Evolutionary conservation across 2,329 filamentous ascomycete species (phyloP).

Genomic region (Cephalotrichum gorgonifer): DNA sequence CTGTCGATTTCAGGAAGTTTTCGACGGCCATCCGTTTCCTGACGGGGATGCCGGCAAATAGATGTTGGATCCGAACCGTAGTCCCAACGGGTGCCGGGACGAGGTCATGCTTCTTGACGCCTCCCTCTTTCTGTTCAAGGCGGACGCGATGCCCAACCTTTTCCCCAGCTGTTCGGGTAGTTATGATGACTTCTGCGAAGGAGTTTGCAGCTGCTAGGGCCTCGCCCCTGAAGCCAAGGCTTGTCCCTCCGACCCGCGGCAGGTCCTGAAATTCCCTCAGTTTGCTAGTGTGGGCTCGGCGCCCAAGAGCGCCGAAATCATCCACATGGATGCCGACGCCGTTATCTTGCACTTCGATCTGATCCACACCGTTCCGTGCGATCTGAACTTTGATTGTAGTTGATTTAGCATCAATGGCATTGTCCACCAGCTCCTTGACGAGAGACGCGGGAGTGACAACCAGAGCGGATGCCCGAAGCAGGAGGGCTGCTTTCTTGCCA

Average conservation of each 20-base stretch:
- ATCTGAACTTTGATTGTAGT: slow-evolving; percentile 55
- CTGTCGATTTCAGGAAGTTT: slow-evolving; percentile 43
- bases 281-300: slow-evolving; percentile 65
- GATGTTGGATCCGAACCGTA: slow-evolving; percentile 47
- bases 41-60: slow-evolving; percentile 54
- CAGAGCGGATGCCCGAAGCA: slow-evolving; percentile 50
- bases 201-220: slow-evolving; percentile 57
- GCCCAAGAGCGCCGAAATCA: slow-evolving; percentile 54
- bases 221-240: slow-evolving; percentile 68
- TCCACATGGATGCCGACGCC: slow-evolving; percentile 57
- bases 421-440: slow-evolving; percentile 70
- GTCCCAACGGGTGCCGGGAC: slow-evolving; percentile 55
- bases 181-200: slow-evolving; percentile 49
- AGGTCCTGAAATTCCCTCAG: slow-evolving; percentile 55
- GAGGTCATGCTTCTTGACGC: slow-evolving; percentile 17
- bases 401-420: slow-evolving; percentile 62
- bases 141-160: slow-evolving; percentile 41
- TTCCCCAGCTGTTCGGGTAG: slow-evolving; percentile 53
- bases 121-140: slow-evolving; percentile 24
- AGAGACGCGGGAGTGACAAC: slow-evolving; percentile 50
- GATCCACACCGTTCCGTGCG: slow-evolving; percentile 55
- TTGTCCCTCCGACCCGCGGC: slow-evolving; percentile 39
- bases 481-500: slow-evolving; percentile 35
- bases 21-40: slow-evolving; percentile 48
- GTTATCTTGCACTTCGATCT: slow-evolving; percentile 62